Evolutionary conservation across 1,139 yeast genomes (phyloP).

Genomic region (Lodderomyces elongisporus): DNA sequence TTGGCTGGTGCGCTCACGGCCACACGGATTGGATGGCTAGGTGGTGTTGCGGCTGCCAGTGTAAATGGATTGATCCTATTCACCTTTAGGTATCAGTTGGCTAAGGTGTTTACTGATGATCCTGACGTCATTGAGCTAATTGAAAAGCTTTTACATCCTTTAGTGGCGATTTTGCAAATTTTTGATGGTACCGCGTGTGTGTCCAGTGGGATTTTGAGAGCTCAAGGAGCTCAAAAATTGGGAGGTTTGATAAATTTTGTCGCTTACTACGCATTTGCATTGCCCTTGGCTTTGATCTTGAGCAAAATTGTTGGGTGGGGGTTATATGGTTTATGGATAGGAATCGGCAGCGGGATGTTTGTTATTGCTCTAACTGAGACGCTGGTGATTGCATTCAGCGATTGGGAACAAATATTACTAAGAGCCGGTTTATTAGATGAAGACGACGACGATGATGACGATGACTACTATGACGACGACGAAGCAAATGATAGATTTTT

Average conservation of each 20-base stretch:
- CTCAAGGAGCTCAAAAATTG: constrained; percentile 78
- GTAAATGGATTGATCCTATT: constrained; percentile 52
- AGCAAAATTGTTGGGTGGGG: constrained; percentile 52
- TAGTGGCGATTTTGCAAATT: constrained; percentile 67
- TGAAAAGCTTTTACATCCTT: constrained; percentile 51
- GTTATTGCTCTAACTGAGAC: constrained; percentile 62
- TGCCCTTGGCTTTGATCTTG: constrained; percentile 63
- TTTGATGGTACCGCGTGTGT: constrained; percentile 82
- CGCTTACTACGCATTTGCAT: constrained; percentile 59
- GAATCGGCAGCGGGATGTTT: constrained; percentile 72
- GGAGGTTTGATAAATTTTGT: constrained; percentile 78
- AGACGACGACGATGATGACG: constrained; percentile 16
- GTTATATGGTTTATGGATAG: constrained; percentile 81
- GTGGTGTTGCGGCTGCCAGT: constrained; percentile 56
- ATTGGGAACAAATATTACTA: constrained; percentile 39
- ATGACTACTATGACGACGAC: background rate
- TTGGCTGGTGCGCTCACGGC: constrained; percentile 58
- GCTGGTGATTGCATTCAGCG: constrained; percentile 29
- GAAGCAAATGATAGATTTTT: background rate
- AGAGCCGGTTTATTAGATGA: constrained; percentile 26
- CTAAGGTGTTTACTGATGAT: constrained; percentile 66
- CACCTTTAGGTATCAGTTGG: constrained; percentile 52
- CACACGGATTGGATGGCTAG: constrained; percentile 54
- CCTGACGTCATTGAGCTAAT: constrained; percentile 52
- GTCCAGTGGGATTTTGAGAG: constrained; percentile 79